Percentiles rank a stretch among this genome's conserved stretches.
phyloP scores from a whole-genome alignment of 768 basidiomycete species.

The Kwoniella mangroviensis region DNA sequence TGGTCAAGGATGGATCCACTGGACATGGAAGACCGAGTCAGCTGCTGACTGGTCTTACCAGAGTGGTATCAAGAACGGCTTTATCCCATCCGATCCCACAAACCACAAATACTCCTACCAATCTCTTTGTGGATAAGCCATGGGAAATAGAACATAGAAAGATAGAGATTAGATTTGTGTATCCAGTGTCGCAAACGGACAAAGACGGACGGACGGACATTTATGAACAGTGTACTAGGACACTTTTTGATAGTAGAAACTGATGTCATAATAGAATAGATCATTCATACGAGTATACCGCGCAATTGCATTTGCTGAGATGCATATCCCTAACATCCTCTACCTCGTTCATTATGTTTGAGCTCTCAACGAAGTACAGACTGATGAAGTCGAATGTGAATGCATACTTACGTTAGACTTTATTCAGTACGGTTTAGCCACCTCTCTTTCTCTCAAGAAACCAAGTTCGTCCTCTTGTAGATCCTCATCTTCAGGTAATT shows the following conservation, averaged over 20 bases:
- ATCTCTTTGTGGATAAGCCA: conserved; percentile 63
- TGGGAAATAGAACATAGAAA: conserved; percentile 1
- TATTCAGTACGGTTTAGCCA: conserved; percentile 57
- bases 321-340: background rate
- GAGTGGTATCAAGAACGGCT: conserved; percentile 75
- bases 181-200: background rate
- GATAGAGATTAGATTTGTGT: background rate
- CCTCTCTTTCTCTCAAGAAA: conserved; percentile 49
- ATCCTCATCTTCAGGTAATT: conserved; percentile 42
- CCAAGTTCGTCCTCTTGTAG: conserved; percentile 49
- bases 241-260: background rate
- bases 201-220: background rate
- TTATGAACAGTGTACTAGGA: background rate
- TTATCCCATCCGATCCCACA: conserved; percentile 74
- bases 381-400: too few species aligned
- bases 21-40: conserved; percentile 58
- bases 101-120: conserved; percentile 63
- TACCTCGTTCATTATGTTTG: background rate
- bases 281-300: background rate
- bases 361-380: too few species aligned
- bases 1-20: conserved; percentile 53
- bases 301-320: background rate
- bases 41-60: conserved; percentile 91
- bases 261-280: background rate
- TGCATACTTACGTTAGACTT: too few species aligned